Evolutionary conservation across 2,329 filamentous ascomycete genomes (phyloP).

Genomic region (Fusarium sp.): DNA sequence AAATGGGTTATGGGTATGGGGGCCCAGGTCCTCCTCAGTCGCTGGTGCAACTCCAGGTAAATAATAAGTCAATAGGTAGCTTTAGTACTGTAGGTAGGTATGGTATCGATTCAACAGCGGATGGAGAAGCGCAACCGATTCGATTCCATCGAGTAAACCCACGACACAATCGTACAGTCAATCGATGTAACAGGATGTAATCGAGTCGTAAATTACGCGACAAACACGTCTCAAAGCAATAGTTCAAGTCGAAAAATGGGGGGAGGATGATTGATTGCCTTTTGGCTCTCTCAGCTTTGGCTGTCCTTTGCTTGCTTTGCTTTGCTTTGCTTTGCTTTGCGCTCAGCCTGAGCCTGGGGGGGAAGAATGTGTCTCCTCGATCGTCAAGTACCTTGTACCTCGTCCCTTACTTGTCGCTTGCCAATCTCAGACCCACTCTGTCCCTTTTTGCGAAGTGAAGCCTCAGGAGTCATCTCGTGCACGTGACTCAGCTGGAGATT

Average conservation of each 20-base stretch:
- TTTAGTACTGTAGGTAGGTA: constrained; percentile 39
- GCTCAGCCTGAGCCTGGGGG: constrained; percentile 33
- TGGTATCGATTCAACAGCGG: background rate
- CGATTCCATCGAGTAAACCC: constrained; percentile 46
- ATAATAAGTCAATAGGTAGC: constrained; percentile 34
- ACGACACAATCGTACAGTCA: constrained; percentile 47
- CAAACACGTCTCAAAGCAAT: constrained; percentile 33
- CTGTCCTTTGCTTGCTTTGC: constrained; percentile 16
- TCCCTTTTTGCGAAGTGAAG: constrained; percentile 37
- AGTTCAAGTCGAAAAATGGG: constrained; percentile 42
- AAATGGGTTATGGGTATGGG: constrained; percentile 25
- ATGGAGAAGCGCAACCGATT: constrained; percentile 44
- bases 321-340: constrained; percentile 37
- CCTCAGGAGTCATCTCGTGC: constrained; percentile 37
- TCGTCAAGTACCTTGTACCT: constrained; percentile 40
- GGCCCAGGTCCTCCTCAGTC: constrained; percentile 39
- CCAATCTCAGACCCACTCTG: constrained; percentile 42
- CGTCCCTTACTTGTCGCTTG: constrained; percentile 38
- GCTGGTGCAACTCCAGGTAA: constrained; percentile 51
- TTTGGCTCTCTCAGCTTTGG: constrained; percentile 23
- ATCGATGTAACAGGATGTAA: constrained; percentile 36
- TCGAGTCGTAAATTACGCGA: constrained; percentile 37
- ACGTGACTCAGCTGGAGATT: constrained; percentile 43
- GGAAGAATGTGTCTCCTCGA: constrained; percentile 54
- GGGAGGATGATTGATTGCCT: constrained; percentile 29